These are phyloP conservation scores for Clavariopsis aquatica DNA, from an alignment of 495 filamentous ascomycete species.

Conservation along the genomic window DNA sequence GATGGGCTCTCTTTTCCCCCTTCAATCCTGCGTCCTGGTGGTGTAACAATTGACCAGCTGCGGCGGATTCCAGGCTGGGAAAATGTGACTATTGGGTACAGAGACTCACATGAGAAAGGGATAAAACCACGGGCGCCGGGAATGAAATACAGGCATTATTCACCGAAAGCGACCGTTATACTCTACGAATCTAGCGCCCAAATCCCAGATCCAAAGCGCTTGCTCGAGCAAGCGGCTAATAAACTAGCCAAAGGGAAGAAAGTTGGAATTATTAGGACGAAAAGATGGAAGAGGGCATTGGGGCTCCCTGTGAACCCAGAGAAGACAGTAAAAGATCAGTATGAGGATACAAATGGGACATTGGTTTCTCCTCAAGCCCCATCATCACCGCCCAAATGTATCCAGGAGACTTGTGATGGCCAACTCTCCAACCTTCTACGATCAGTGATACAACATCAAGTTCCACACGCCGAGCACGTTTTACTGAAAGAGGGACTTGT, in stretches of 20 bases:
- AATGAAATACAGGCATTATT: constrained; percentile 99
- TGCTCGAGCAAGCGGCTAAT: constrained; percentile 35
- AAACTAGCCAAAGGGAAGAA: constrained; percentile 20
- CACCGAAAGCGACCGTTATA: constrained; percentile 82
- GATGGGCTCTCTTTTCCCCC: constrained; percentile 83
- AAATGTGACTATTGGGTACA: constrained; percentile 70
- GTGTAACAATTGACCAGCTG: constrained; percentile 84
- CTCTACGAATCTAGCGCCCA: constrained; percentile 65
- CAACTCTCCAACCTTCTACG: constrained; percentile 27
- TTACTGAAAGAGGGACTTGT: neutral
- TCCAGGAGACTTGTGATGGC: neutral
- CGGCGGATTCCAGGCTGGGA: constrained; percentile 78
- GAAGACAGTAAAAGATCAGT: neutral
- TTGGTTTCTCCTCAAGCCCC: neutral
- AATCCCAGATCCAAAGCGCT: constrained; percentile 40
- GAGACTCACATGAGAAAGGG: constrained; percentile 60
- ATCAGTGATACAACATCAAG: constrained; percentile 23
- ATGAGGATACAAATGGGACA: neutral
- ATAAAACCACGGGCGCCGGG: constrained; percentile 78
- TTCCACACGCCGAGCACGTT: constrained; percentile 25
- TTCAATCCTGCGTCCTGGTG: constrained; percentile 80
- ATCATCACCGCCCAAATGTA: neutral
- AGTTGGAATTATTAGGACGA: constrained; percentile 47
- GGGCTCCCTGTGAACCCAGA: constrained; percentile 10
- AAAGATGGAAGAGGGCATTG: constrained; percentile 37